Percentiles rank a stretch among this genome's conserved stretches.
Conservation (phyloP, 805 yeast genomes). For the Candida easanensis region DNA sequence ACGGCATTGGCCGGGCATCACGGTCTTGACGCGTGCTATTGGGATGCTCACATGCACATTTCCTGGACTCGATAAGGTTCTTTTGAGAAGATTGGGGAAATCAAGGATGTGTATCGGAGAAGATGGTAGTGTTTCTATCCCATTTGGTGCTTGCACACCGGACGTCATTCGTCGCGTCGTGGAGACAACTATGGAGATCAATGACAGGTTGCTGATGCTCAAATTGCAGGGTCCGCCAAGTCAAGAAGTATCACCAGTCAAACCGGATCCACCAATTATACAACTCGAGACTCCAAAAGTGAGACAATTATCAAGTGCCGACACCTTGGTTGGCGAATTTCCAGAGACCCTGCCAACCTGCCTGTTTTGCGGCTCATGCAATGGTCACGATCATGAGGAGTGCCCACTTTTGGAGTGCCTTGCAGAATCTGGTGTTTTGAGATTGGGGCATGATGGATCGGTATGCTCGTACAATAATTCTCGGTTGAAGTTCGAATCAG, state of each 20-base stretch:
- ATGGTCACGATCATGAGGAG: slow-evolving; percentile 8
- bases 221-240: no score
- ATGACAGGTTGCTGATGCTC: not conserved
- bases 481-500: slow-evolving; percentile 5
- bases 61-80: slow-evolving; percentile 5
- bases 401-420: slow-evolving; percentile 10
- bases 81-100: not conserved
- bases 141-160: slow-evolving; percentile 6
- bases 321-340: not conserved
- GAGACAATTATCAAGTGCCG: not conserved
- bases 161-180: slow-evolving; percentile 6
- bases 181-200: slow-evolving; percentile 1
- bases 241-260: no score
- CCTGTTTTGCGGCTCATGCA: slow-evolving; percentile 9
- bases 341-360: not conserved
- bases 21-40: not conserved
- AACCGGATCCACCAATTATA: no score
- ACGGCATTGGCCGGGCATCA: slow-evolving; percentile 11
- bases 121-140: slow-evolving; percentile 5
- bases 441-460: slow-evolving; percentile 5
- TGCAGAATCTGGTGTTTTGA: slow-evolving; percentile 3
- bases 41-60: slow-evolving; percentile 2
- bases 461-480: slow-evolving; percentile 4
- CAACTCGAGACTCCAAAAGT: not conserved
- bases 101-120: not conserved